Percentiles rank a stretch among this genome's conserved stretches.
These are phyloP conservation scores for Yamadazyma pseudoaaseri DNA, from an alignment of 1,139 yeast species.

Conservation along the genomic window DNA sequence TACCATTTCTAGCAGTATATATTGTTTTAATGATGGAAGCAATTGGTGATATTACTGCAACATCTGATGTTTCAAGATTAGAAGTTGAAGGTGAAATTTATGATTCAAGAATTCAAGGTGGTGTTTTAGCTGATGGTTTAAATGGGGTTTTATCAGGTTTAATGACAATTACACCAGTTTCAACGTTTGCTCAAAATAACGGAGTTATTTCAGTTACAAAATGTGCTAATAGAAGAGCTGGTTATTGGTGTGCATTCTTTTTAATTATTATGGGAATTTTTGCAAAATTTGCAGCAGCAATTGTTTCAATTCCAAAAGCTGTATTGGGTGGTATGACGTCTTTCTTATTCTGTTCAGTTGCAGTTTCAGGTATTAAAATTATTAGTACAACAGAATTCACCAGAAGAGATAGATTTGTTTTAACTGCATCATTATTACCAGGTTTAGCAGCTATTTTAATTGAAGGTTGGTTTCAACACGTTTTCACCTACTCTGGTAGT, in stretches of 20 bases:
- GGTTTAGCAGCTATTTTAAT: constrained; percentile 80
- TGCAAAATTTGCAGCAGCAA: constrained; percentile 85
- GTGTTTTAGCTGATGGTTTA: constrained; percentile 78
- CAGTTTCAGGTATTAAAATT: constrained; percentile 83
- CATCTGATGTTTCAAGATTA: constrained; percentile 82
- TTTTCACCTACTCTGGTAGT: constrained; percentile 73
- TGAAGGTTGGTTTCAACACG: constrained; percentile 69
- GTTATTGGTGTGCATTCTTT: constrained; percentile 87
- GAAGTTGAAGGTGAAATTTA: constrained; percentile 78
- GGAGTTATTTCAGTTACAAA: constrained; percentile 90
- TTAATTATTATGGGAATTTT: constrained; percentile 82
- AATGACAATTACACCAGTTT: constrained; percentile 76
- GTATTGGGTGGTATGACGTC: constrained; percentile 94
- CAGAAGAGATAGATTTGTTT: constrained; percentile 82
- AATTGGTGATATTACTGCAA: constrained; percentile 90
- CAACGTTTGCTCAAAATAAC: constrained; percentile 90
- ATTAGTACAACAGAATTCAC: constrained; percentile 75
- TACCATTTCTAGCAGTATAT: constrained; percentile 81
- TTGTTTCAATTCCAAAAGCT: constrained; percentile 79
- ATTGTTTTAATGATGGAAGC: constrained; percentile 85
- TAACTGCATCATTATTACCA: constrained; percentile 71
- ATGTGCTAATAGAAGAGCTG: constrained; percentile 83
- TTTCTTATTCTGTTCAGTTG: constrained; percentile 83
- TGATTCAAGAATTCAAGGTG: constrained; percentile 89
- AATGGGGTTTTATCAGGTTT: constrained; percentile 74